Evolutionary conservation across 2,329 filamentous ascomycete species (phyloP), one percentile per base, ranked within the genome.

Genomic region (Epichloe sibirici): DNA sequence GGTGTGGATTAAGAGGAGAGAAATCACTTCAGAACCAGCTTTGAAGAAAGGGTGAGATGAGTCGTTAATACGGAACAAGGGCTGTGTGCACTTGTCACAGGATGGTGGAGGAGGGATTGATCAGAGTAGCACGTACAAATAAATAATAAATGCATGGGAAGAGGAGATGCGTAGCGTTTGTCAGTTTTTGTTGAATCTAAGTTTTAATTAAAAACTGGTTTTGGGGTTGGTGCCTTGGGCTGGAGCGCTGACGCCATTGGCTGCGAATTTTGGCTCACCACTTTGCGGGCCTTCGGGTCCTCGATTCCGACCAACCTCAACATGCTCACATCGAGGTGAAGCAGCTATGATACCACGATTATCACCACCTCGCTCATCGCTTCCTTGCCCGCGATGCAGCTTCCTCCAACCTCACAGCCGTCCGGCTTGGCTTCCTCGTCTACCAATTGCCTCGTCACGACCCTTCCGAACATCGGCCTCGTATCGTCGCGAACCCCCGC

Each of bases 261-360:
- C 31, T 47, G 35, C 35, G 28, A 8, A 35, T 52, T 44, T 53
- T 49, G 45, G 53, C 49, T 48, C 49, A 49, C 15, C 45, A 34
- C 17, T 39, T 39, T 39, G 7, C 8, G 28, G 28, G 8, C 28
- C 28, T 11, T 5, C 23, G 23, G 23, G 34, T 23, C 45, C 37
- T 34, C 47, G n/a, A 13, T 5, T 23, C n/a, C 43, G 45, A 47
- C n/a, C 11, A 37, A 39, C 4, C 12, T 31, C 51, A 45, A 34
- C 37, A 53, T 53, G 51, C 42, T 34, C 23, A n/a, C 47, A 13
- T 34, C 37, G 23, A 45, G 34, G 13, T 25, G 40, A 7, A 25
- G 35, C 15, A 15, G 64, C 57, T 45, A 70, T 71, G 68, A 67
- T 70, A 53, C 59, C 66, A 54, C 65, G 67, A 64, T 58, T 70